Evolutionary conservation across 306 rosid genomes (phyloP).

Genomic region (Cucumis hystrix): DNA sequence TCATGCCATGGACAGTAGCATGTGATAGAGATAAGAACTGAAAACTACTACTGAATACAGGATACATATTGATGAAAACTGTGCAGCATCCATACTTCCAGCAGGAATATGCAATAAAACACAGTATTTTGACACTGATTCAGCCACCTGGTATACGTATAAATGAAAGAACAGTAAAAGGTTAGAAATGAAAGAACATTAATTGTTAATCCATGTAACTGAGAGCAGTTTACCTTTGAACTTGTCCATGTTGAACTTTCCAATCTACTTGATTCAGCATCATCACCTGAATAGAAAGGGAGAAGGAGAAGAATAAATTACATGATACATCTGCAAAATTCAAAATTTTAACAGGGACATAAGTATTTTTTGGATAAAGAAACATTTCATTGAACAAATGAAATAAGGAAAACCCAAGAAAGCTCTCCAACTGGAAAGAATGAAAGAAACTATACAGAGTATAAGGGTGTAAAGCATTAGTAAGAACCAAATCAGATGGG

Average conservation of each 20-base stretch:
- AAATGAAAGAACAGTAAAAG: background rate
- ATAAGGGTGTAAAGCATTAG: too few species aligned
- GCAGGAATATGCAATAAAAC: conserved; percentile 31
- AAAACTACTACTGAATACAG: conserved; percentile 3
- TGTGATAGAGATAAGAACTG: background rate
- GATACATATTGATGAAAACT: conserved; percentile 51
- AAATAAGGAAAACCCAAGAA: too few species aligned
- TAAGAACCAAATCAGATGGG: too few species aligned
- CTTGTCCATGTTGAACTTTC: conserved; percentile 35
- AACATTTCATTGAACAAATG: too few species aligned
- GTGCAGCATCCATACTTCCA: conserved; percentile 31
- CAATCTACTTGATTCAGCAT: conserved; percentile 30
- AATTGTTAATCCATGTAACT: background rate
- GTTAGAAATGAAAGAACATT: background rate
- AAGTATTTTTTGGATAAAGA: too few species aligned
- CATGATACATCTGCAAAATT: background rate
- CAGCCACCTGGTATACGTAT: conserved; percentile 24
- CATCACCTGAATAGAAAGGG: conserved; percentile 19
- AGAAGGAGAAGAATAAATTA: background rate
- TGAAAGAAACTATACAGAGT: too few species aligned
- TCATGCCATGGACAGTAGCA: background rate
- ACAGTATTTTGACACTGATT: conserved; percentile 35
- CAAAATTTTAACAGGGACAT: background rate
- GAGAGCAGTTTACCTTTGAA: conserved; percentile 11
- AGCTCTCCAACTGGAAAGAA: too few species aligned